Conservation (phyloP, 2,329 filamentous ascomycete species). For the Colletotrichum melonis region DNA sequence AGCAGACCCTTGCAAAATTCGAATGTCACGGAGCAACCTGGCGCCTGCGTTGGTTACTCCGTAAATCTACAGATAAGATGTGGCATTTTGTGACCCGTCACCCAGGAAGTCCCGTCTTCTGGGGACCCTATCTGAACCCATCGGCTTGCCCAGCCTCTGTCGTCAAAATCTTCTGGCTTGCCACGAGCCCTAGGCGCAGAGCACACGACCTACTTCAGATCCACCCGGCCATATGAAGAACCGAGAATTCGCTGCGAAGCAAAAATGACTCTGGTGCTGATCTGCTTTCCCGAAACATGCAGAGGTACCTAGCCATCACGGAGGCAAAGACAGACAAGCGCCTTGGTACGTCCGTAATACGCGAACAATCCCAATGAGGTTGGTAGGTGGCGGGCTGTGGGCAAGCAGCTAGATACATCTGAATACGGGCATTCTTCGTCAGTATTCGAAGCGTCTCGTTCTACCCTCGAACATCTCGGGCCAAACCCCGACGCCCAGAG, state of each 20-base stretch:
- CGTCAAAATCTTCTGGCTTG: no score
- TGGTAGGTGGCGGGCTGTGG: background rate
- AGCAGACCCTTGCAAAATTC: background rate
- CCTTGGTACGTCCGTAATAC: background rate
- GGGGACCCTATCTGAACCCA: no score
- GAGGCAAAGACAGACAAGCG: background rate
- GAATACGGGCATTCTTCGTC: background rate
- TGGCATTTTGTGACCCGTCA: no score
- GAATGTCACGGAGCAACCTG: no score
- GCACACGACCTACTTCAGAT: background rate
- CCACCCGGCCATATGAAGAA: background rate
- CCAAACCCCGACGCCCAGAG: constrained; percentile 15
- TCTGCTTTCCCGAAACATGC: background rate
- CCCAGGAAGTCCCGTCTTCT: no score
- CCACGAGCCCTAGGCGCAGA: no score
- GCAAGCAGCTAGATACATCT: background rate
- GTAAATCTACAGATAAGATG: no score
- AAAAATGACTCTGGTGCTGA: background rate
- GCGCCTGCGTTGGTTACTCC: no score
- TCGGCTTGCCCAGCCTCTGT: no score
- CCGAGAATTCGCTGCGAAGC: background rate
- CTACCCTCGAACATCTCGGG: background rate
- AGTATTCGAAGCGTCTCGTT: background rate
- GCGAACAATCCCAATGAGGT: background rate
- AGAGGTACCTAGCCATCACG: background rate